Conservation (phyloP, 805 yeast genomes). For the Metschnikowia amazonensis region DNA sequence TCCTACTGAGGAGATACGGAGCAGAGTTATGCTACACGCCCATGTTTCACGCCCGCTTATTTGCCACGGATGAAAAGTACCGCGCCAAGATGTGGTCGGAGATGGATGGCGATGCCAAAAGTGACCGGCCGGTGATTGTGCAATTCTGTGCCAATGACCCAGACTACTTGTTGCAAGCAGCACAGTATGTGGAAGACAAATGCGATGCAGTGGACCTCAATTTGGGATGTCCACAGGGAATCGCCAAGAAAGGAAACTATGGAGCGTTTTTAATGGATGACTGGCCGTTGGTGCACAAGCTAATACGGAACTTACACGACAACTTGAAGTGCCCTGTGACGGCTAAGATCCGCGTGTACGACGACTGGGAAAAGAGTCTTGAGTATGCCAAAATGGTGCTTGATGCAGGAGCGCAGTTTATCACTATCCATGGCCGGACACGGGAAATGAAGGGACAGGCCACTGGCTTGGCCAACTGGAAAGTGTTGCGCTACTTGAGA, state of each 20-base stretch:
- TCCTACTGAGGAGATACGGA: conserved; percentile 80
- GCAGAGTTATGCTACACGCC: conserved; percentile 95
- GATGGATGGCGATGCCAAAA: conserved; percentile 63
- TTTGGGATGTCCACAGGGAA: conserved; percentile 97
- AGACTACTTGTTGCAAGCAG: conserved; percentile 75
- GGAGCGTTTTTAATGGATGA: conserved; percentile 97
- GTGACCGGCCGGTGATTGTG: conserved; percentile 84
- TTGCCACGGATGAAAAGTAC: conserved; percentile 81
- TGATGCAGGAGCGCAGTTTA: conserved; percentile 90
- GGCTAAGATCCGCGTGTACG: conserved; percentile 89
- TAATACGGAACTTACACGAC: conserved; percentile 70
- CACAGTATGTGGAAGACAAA: conserved; percentile 67
- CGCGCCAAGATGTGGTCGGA: conserved; percentile 67
- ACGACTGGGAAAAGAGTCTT: conserved; percentile 76
- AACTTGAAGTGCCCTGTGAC: conserved; percentile 85
- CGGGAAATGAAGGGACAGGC: conserved; percentile 97
- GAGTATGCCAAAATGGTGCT: conserved; percentile 86
- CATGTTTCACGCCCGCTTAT: conserved; percentile 90
- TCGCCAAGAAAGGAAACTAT: conserved; percentile 90
- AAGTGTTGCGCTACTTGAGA: conserved; percentile 63
- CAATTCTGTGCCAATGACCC: conserved; percentile 98
- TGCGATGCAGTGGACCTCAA: conserved; percentile 97
- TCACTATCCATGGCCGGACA: conserved; percentile 93
- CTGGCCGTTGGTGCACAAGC: conserved; percentile 74
- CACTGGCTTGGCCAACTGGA: conserved; percentile 96